Percentiles rank a stretch among this genome's conserved stretches.
phyloP scores from a whole-genome alignment of 176 grass and related monocot genomes.

The Lolium rigidum region DNA sequence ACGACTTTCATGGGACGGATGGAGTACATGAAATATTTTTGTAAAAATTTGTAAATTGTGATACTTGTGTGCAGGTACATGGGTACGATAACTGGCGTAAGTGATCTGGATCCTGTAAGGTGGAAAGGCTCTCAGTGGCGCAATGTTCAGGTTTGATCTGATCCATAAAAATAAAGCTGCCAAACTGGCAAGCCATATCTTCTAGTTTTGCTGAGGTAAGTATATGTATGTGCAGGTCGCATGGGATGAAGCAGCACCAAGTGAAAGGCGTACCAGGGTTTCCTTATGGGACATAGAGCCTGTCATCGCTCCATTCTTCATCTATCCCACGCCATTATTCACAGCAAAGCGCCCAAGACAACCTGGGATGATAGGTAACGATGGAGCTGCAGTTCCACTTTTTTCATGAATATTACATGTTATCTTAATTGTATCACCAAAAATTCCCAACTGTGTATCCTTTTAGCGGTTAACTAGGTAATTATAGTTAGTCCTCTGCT shows the following conservation, averaged over 20 bases:
- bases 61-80: constrained; percentile 64
- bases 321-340: constrained; percentile 73
- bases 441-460: constrained; percentile 10
- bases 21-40: constrained; percentile 25
- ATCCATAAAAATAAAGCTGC: constrained; percentile 34
- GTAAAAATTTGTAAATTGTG: not conserved
- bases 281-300: constrained; percentile 87
- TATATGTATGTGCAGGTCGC: constrained; percentile 63
- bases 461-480: constrained; percentile 6
- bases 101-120: constrained; percentile 73
- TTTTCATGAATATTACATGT: not conserved
- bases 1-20: no score
- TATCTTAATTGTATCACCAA: constrained; percentile 15
- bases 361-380: constrained; percentile 74
- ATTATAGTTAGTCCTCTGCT: not conserved
- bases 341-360: constrained; percentile 59
- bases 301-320: constrained; percentile 66
- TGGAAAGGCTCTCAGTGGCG: constrained; percentile 85
- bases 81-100: constrained; percentile 80
- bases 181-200: constrained; percentile 11
- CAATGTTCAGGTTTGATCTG: constrained; percentile 69
- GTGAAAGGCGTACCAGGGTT: constrained; percentile 69
- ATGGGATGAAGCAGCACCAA: constrained; percentile 80
- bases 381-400: constrained; percentile 1
- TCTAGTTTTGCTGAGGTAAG: constrained; percentile 40